phyloP scores from a whole-genome alignment of 805 yeast species.

The Cyberlindnera maclurae region DNA sequence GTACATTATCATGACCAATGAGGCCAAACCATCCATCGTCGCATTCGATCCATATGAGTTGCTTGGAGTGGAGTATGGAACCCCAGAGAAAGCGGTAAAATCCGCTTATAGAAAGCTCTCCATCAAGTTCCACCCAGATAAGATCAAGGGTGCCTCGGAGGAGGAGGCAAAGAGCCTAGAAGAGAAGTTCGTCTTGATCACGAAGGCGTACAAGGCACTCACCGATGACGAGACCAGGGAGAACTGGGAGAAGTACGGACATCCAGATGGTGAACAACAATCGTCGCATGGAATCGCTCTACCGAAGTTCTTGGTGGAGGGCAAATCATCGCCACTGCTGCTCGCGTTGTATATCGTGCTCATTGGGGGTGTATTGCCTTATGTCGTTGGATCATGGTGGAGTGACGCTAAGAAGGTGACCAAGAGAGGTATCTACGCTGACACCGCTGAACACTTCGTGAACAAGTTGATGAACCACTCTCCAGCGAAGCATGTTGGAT shows the following conservation, averaged over 20 bases:
- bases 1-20: conserved; percentile 26
- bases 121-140: conserved; percentile 89
- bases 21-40: conserved; percentile 35
- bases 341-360: conserved; percentile 58
- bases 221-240: conserved; percentile 84
- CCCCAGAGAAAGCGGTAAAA: conserved; percentile 73
- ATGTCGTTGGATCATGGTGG: conserved; percentile 89
- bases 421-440: conserved; percentile 72
- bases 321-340: conserved; percentile 61
- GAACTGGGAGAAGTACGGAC: conserved; percentile 83
- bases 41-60: conserved; percentile 89
- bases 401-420: conserved; percentile 69
- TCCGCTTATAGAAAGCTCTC: conserved; percentile 82
- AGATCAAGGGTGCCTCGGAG: conserved; percentile 54
- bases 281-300: conserved; percentile 89
- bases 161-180: conserved; percentile 56
- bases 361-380: conserved; percentile 76
- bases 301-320: conserved; percentile 86
- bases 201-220: conserved; percentile 89
- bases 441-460: conserved; percentile 75
- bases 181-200: conserved; percentile 69
- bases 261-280: conserved; percentile 96
- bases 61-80: conserved; percentile 60
- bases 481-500: conserved; percentile 57
- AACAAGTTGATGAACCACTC: conserved; percentile 66